Percentiles rank a stretch among this genome's conserved stretches.
Conservation (phyloP, 1,284 basidiomycete species). For the Apiotrichum montevideense region DNA sequence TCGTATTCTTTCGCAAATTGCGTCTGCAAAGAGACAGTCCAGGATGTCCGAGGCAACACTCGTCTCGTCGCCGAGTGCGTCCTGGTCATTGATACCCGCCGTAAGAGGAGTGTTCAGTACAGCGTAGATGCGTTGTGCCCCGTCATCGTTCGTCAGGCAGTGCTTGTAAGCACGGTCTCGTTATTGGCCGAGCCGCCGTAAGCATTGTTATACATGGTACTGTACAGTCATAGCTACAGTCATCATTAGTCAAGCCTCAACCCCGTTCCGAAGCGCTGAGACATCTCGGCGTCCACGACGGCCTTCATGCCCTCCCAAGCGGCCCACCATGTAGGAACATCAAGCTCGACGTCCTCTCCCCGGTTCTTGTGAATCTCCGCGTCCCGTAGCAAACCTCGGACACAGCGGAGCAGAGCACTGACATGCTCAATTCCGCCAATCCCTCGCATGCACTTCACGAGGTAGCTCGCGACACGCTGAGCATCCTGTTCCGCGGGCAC, state of each 20-base stretch:
- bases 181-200: too few species aligned
- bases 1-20: too few species aligned
- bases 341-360: conserved; percentile 37
- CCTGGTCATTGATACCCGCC: too few species aligned
- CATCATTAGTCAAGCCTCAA: conserved; percentile 16
- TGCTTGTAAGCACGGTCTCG: too few species aligned
- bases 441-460: conserved; percentile 59
- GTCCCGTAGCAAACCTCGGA: conserved; percentile 48
- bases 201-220: too few species aligned
- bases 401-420: conserved; percentile 66
- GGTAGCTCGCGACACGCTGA: conserved; percentile 61
- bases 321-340: conserved; percentile 60
- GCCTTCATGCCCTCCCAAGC: conserved; percentile 61
- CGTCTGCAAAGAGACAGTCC: too few species aligned
- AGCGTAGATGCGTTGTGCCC: too few species aligned
- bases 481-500: conserved; percentile 64
- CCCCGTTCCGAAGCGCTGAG: conserved; percentile 62
- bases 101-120: too few species aligned
- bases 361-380: conserved; percentile 20
- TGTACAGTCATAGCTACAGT: neutral
- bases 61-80: too few species aligned
- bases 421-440: conserved; percentile 63
- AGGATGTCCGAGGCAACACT: too few species aligned
- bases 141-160: too few species aligned
- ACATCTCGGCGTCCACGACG: conserved; percentile 57